These are phyloP conservation scores for Lactarius evosmus DNA, from an alignment of 768 basidiomycete species.

Conservation along the genomic window DNA sequence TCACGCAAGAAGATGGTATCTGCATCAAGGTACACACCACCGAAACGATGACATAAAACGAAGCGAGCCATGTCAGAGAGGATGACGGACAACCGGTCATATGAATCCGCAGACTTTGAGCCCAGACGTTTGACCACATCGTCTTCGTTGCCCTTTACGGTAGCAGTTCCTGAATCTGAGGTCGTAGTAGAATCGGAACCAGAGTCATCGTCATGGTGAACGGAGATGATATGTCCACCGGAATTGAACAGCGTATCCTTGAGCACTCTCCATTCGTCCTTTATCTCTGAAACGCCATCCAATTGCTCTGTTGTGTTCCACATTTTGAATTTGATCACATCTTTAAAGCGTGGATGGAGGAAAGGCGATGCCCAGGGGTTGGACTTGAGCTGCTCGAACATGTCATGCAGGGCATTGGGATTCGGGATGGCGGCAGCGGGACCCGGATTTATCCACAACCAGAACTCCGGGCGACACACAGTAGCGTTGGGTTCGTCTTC, in stretches of 20 bases:
- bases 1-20: constrained; percentile 95
- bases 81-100: constrained; percentile 90
- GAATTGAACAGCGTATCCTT: constrained; percentile 83
- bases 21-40: constrained; percentile 95
- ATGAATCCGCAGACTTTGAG: constrained; percentile 81
- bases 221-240: constrained; percentile 70
- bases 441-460: constrained; percentile 99
- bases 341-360: constrained; percentile 87
- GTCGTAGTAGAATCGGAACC: constrained; percentile 36
- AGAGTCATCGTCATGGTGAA: constrained; percentile 46
- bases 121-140: constrained; percentile 79
- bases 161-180: constrained; percentile 21
- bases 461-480: constrained; percentile 87
- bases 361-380: constrained; percentile 97
- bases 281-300: constrained; percentile 85
- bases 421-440: constrained; percentile 89
- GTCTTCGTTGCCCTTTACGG: constrained; percentile 36
- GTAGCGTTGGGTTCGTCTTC: constrained; percentile 44
- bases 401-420: constrained; percentile 72
- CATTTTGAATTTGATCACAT: constrained; percentile 90
- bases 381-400: constrained; percentile 74
- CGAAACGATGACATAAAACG: constrained; percentile 93
- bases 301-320: constrained; percentile 99
- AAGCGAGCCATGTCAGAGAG: constrained; percentile 97
- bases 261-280: constrained; percentile 83